A percentile compares a stretch with the other conserved stretches of the same genome.
Evolutionary conservation across 495 filamentous ascomycete species (phyloP).

Genomic region (Opeltia flavorubescens): DNA sequence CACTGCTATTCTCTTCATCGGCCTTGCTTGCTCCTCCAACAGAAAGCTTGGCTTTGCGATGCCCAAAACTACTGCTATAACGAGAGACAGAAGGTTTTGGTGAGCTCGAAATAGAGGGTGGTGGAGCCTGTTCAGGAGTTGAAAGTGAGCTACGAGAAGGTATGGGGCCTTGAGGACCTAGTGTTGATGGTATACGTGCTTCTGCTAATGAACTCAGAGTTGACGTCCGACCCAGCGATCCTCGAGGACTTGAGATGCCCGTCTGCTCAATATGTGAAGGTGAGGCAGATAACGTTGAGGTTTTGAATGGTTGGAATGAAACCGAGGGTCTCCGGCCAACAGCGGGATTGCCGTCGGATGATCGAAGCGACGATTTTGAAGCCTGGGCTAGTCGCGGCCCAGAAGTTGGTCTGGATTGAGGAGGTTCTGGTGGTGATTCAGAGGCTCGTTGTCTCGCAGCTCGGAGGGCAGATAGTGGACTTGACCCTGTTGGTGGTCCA

Average conservation of each 20-base stretch:
- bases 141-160: slow-evolving; percentile 41
- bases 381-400: slow-evolving; percentile 43
- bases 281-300: slow-evolving; percentile 83
- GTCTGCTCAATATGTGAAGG: slow-evolving; percentile 46
- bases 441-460: slow-evolving; percentile 42
- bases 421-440: slow-evolving; percentile 35
- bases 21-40: slow-evolving; percentile 54
- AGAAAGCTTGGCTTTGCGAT: slow-evolving; percentile 63
- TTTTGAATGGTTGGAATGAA: slow-evolving; percentile 92
- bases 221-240: slow-evolving; percentile 37
- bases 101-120: slow-evolving; percentile 49
- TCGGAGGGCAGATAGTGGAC: slow-evolving; percentile 74
- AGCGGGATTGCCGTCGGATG: slow-evolving; percentile 37
- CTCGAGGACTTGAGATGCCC: slow-evolving; percentile 46
- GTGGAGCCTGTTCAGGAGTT: slow-evolving; percentile 33
- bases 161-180: slow-evolving; percentile 50
- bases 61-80: slow-evolving; percentile 78
- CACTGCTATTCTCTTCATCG: slow-evolving; percentile 76
- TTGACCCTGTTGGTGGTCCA: slow-evolving; percentile 57
- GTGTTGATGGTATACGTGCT: slow-evolving; percentile 49
- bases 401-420: slow-evolving; percentile 38
- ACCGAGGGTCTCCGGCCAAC: slow-evolving; percentile 64
- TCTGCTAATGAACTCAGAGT: slow-evolving; percentile 43
- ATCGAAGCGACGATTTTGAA: slow-evolving; percentile 46
- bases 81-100: slow-evolving; percentile 58